A percentile compares a stretch with the other conserved stretches of the same genome.
These are phyloP conservation scores for Solanum ahanhuiri DNA, from an alignment of 257 asterid species.

Conservation along the genomic window DNA sequence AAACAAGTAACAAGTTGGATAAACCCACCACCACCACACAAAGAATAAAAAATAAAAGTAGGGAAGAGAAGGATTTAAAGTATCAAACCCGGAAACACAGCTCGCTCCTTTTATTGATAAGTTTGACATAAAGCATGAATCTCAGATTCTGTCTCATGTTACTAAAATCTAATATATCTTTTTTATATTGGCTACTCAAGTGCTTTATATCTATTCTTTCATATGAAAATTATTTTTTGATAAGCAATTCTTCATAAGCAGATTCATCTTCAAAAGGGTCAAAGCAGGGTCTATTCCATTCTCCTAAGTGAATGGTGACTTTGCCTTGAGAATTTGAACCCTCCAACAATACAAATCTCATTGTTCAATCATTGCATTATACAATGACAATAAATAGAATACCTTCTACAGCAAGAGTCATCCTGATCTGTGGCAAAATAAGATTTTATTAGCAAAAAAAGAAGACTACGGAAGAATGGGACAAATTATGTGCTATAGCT, in stretches of 20 bases:
- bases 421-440: neutral
- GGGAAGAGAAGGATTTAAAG: neutral
- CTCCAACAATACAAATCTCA: neutral
- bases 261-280: neutral
- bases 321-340: neutral
- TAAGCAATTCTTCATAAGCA: neutral
- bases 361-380: neutral
- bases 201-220: neutral
- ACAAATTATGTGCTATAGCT: neutral
- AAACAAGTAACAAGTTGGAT: neutral
- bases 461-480: neutral
- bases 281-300: neutral
- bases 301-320: neutral
- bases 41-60: neutral
- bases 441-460: neutral
- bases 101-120: neutral
- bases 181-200: neutral
- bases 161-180: neutral
- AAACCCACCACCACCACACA: neutral
- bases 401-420: neutral
- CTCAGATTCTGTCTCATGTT: neutral
- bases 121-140: neutral
- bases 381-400: neutral
- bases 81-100: neutral
- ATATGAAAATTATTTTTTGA: neutral